A percentile compares a stretch with the other conserved stretches of the same genome.
phyloP scores from a whole-genome alignment of 139 green algal species.

The Pycnococcus provasolii region DNA sequence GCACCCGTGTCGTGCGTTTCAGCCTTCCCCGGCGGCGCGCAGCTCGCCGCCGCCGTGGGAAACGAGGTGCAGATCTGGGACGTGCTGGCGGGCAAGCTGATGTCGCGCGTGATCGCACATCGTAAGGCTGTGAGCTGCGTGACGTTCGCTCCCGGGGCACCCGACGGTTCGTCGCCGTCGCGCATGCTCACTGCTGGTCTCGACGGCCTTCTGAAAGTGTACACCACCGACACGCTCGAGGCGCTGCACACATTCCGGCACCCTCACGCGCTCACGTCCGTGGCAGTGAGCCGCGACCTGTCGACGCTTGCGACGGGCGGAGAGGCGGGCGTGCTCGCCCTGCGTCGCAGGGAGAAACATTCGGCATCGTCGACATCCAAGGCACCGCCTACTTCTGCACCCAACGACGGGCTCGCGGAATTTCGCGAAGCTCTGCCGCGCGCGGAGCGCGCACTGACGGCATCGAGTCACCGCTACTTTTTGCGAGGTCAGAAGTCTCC shows the following conservation, averaged over 20 bases:
- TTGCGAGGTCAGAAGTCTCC: no score
- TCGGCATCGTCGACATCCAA: no score
- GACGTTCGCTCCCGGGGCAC: conserved; percentile 28
- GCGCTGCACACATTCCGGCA: conserved; percentile 62
- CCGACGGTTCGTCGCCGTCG: conserved; percentile 33
- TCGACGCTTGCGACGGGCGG: conserved; percentile 63
- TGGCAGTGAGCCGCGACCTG: conserved; percentile 56
- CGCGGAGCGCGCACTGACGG: no score
- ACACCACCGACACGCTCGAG: conserved; percentile 50
- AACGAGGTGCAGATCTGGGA: conserved; percentile 64
- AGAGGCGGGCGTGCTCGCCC: no score
- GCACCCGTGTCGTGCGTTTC: neutral
- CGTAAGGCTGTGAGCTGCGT: conserved; percentile 86
- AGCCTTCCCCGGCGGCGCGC: no score
- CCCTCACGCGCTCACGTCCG: conserved; percentile 50
- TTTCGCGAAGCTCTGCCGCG: no score
- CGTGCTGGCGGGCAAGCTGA: conserved; percentile 51
- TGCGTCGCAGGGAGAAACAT: neutral
- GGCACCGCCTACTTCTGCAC: no score
- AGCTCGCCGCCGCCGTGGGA: no score
- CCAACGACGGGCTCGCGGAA: no score
- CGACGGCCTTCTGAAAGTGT: conserved; percentile 87
- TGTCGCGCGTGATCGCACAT: conserved; percentile 62
- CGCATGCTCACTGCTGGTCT: conserved; percentile 75
- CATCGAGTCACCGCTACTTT: no score